Evolutionary conservation across 345 rosid species (phyloP).

Genomic region (Euphorbia peplus): DNA sequence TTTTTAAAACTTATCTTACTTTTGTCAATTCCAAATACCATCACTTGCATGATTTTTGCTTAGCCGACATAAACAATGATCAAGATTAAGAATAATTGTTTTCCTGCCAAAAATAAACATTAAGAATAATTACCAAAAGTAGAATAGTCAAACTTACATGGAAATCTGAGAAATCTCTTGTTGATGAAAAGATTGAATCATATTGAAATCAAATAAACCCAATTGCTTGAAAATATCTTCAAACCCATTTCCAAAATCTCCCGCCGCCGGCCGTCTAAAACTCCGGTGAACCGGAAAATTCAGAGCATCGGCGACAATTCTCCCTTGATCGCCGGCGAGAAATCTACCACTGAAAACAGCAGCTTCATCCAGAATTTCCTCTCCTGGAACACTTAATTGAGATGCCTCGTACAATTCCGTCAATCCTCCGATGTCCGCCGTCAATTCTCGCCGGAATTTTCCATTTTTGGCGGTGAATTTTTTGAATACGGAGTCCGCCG

Average conservation of each 20-base stretch:
- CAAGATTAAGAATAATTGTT: no score
- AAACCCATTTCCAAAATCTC: not conserved
- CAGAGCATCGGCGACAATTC: constrained; percentile 21
- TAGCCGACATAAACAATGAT: no score
- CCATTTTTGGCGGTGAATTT: not conserved
- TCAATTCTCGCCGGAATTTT: not conserved
- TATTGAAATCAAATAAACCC: not conserved
- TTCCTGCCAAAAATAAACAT: no score
- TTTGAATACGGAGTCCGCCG: not conserved
- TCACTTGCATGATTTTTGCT: no score
- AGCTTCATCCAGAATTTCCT: constrained; percentile 1
- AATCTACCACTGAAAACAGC: not conserved
- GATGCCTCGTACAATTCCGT: constrained; percentile 50
- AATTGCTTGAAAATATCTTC: not conserved
- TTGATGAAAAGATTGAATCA: not conserved
- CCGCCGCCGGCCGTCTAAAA: not conserved
- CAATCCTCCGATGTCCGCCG: constrained; percentile 1
- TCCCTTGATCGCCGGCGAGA: constrained; percentile 15
- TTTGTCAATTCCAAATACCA: no score
- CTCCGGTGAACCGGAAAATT: not conserved
- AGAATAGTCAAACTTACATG: not conserved
- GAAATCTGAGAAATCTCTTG: not conserved
- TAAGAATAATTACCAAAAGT: no score
- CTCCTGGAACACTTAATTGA: constrained; percentile 16
- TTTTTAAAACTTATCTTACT: no score